Conservation (phyloP, 2,329 filamentous ascomycete genomes). For the Fusarium incarnatum region DNA sequence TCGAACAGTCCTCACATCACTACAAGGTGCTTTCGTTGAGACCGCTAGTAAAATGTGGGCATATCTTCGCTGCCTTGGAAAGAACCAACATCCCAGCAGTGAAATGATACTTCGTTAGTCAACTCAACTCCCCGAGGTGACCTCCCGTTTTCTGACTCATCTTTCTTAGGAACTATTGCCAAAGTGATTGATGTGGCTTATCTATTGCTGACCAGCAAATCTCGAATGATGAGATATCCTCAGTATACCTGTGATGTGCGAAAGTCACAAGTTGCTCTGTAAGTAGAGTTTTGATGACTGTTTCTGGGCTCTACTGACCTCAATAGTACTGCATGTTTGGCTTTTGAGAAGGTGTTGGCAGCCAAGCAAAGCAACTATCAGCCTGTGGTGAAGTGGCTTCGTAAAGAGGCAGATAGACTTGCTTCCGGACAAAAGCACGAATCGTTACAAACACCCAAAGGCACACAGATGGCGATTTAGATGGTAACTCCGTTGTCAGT, state of each 20-base stretch:
- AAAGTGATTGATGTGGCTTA: constrained; percentile 74
- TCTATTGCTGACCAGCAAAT: constrained; percentile 69
- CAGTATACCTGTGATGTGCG: constrained; percentile 70
- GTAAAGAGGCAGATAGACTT: constrained; percentile 57
- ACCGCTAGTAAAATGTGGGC: constrained; percentile 80
- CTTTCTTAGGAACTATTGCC: constrained; percentile 67
- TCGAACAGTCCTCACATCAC: constrained; percentile 75
- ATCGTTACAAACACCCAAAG: neutral
- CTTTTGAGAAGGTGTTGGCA: constrained; percentile 75
- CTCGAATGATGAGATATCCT: constrained; percentile 58
- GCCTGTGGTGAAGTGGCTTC: constrained; percentile 76
- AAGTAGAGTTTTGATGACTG: constrained; percentile 49
- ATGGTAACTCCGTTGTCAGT: no score
- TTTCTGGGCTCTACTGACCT: neutral
- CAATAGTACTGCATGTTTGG: constrained; percentile 72
- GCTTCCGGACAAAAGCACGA: constrained; percentile 15
- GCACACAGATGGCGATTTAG: neutral
- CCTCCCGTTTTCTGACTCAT: neutral
- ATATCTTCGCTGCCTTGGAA: constrained; percentile 69
- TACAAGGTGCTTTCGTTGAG: constrained; percentile 80
- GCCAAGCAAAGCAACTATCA: constrained; percentile 78
- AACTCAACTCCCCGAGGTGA: no score
- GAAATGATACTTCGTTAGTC: constrained; percentile 72
- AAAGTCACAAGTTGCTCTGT: constrained; percentile 71
- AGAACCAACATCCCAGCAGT: constrained; percentile 65